Evolutionary conservation across 2,329 filamentous ascomycete species (phyloP).

Genomic region (Metarhizium anisopliae): DNA sequence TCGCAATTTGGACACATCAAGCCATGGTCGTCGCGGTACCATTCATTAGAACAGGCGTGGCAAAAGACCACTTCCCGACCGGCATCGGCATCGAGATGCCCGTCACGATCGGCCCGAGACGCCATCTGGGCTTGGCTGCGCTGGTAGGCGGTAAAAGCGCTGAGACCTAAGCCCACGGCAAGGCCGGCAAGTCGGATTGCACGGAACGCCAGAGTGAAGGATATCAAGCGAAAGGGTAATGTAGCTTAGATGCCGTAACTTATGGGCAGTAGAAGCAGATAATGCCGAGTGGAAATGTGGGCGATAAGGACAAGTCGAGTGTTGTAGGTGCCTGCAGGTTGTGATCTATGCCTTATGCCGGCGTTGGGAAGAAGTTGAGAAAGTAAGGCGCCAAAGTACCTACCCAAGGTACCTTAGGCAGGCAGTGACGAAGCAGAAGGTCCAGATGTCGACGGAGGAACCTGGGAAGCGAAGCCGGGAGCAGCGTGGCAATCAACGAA

Average conservation of each 20-base stretch:
- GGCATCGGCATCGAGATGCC: slow-evolving; percentile 39
- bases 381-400: neutral
- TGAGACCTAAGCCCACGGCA: slow-evolving; percentile 48
- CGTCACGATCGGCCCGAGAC: slow-evolving; percentile 16
- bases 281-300: neutral
- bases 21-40: slow-evolving; percentile 62
- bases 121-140: slow-evolving; percentile 35
- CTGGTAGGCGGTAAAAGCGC: slow-evolving; percentile 46
- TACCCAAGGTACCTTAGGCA: too few relatives aligned
- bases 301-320: neutral
- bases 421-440: too few relatives aligned
- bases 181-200: slow-evolving; percentile 45
- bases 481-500: neutral
- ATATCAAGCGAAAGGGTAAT: neutral
- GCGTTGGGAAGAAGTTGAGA: neutral
- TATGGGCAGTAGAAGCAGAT: neutral
- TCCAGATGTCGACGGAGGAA: neutral
- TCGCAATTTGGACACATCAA: slow-evolving; percentile 70
- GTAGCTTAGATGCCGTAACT: neutral
- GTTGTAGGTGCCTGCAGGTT: neutral
- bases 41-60: slow-evolving; percentile 72
- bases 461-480: neutral
- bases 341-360: neutral
- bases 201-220: slow-evolving; percentile 45
- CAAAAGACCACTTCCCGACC: slow-evolving; percentile 73